A percentile compares a stretch with the other conserved stretches of the same genome.
Conservation (phyloP, 202 grass and related monocot species). For the Alloteropsis angusta region DNA sequence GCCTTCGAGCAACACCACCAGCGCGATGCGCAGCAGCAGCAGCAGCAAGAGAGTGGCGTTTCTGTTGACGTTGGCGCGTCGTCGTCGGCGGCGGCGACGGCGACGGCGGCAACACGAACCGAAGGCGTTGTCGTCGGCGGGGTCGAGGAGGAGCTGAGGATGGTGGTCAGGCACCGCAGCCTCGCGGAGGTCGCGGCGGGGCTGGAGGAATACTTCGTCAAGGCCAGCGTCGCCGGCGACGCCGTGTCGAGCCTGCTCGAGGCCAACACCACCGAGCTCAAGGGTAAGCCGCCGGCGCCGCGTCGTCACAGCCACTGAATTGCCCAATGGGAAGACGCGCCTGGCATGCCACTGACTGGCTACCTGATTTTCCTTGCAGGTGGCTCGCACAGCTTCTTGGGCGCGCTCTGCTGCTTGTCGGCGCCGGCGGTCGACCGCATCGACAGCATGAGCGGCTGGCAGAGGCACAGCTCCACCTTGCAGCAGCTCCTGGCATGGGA, state of each 20-base stretch:
- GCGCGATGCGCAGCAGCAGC: neutral
- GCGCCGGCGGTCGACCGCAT: slow-evolving; percentile 37
- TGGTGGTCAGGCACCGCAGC: slow-evolving; percentile 53
- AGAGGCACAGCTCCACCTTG: slow-evolving; percentile 52
- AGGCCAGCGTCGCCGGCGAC: slow-evolving; percentile 47
- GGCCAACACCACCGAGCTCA: slow-evolving; percentile 29
- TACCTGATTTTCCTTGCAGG: slow-evolving; percentile 23
- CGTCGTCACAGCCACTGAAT: neutral
- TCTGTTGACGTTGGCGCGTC: neutral
- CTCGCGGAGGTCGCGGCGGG: slow-evolving; percentile 64
- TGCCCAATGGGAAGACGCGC: neutral
- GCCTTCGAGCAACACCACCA: neutral
- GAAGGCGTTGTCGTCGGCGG: neutral
- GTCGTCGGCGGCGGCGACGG: neutral
- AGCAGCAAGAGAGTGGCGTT: neutral
- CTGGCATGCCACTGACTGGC: neutral
- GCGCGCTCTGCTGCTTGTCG: slow-evolving; percentile 45
- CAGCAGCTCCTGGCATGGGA: slow-evolving; percentile 76
- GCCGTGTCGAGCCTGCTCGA: slow-evolving; percentile 42
- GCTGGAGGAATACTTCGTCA: slow-evolving; percentile 63
- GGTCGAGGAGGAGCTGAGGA: slow-evolving; percentile 21
- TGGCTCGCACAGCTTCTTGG: slow-evolving; percentile 42
- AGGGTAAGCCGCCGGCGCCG: neutral
- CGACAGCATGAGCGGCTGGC: slow-evolving; percentile 20
- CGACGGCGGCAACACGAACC: neutral